phyloP scores from a whole-genome alignment of 192 early-diverging fungal species.

The Coemansia sp. region DNA sequence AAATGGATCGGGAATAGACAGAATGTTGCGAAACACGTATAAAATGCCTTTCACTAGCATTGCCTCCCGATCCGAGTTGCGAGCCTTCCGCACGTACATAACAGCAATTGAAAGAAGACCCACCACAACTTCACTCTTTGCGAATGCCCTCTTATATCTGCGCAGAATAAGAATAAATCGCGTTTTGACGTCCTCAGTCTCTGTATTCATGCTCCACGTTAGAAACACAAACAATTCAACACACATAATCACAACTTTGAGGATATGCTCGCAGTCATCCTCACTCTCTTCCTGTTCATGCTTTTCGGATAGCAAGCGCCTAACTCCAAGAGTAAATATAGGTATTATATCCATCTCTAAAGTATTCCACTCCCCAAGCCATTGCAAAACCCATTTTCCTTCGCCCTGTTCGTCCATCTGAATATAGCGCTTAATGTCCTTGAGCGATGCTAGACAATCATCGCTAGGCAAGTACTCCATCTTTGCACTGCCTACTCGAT shows the following conservation, averaged over 20 bases:
- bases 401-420: constrained; percentile 69
- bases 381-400: constrained; percentile 60
- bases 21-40: constrained; percentile 75
- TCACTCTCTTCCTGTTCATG: constrained; percentile 14
- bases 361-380: constrained; percentile 73
- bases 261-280: constrained; percentile 19
- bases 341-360: constrained; percentile 78
- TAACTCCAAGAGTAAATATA: constrained; percentile 58
- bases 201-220: constrained; percentile 78
- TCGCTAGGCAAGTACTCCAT: constrained; percentile 74
- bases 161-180: constrained; percentile 58
- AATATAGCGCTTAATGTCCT: constrained; percentile 85
- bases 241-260: constrained; percentile 44
- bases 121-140: constrained; percentile 24
- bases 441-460: constrained; percentile 79
- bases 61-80: constrained; percentile 25
- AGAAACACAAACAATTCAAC: constrained; percentile 85
- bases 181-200: constrained; percentile 40
- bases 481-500: constrained; percentile 24
- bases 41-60: constrained; percentile 60
- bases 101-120: constrained; percentile 33
- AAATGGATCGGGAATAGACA: constrained; percentile 74
- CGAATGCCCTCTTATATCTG: constrained; percentile 75
- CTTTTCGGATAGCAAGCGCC: constrained; percentile 18
- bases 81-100: constrained; percentile 27